Conservation (phyloP, 164 flowering plant genomes). For the Magnolia kwangsiensis region DNA sequence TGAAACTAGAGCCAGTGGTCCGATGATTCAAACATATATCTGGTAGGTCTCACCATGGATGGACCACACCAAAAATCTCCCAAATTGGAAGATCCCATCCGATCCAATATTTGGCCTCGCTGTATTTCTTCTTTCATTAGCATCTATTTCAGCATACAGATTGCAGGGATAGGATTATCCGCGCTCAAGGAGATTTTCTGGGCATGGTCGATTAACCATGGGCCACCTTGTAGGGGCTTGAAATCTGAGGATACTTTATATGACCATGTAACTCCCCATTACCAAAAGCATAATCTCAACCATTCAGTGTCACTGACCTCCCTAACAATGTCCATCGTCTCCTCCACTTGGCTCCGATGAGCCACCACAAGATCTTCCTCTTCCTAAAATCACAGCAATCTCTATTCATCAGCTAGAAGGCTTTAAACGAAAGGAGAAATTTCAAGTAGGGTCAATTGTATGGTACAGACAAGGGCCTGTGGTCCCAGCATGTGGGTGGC, state of each 20-base stretch:
- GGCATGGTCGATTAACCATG: no score
- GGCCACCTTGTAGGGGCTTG: background rate
- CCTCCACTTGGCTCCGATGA: constrained; percentile 95
- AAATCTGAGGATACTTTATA: background rate
- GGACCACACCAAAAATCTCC: no score
- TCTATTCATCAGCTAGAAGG: background rate
- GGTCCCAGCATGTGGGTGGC: no score
- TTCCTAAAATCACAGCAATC: constrained; percentile 43
- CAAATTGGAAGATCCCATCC: no score
- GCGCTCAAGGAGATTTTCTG: no score
- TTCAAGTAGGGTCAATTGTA: background rate
- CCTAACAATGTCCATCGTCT: constrained; percentile 95
- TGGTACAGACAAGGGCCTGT: no score
- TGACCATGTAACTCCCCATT: background rate
- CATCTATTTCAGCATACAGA: no score
- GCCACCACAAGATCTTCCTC: constrained; percentile 93
- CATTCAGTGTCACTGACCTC: constrained; percentile 44
- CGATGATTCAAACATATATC: background rate
- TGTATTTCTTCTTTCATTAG: no score
- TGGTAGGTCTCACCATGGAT: no score
- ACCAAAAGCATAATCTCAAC: constrained; percentile 31
- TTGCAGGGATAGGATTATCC: no score
- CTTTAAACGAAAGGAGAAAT: background rate
- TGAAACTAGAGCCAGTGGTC: background rate
- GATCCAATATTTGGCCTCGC: no score